phyloP scores from a whole-genome alignment of 176 grass and related monocot genomes.

The Aegilops longissima region DNA sequence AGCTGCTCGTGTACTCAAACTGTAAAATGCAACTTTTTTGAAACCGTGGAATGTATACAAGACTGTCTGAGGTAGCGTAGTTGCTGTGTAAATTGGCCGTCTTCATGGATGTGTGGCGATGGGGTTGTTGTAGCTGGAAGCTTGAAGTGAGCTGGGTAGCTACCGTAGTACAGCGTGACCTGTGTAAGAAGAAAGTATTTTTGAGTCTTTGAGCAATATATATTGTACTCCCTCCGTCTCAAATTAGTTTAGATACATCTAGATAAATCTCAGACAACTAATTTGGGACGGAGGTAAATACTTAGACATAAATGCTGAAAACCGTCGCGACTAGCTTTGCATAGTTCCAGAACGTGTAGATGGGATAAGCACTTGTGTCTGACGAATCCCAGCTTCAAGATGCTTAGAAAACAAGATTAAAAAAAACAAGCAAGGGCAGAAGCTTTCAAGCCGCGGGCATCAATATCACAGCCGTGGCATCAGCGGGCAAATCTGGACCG shows the following conservation, averaged over 20 bases:
- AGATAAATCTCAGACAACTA: no score
- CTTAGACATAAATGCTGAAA: no score
- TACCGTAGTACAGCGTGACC: not conserved
- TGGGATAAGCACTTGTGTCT: not conserved
- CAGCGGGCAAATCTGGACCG: no score
- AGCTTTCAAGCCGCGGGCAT: no score
- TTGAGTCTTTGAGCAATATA: not conserved
- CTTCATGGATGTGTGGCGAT: not conserved
- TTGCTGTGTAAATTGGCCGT: slow-evolving; percentile 19
- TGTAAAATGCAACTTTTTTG: not conserved
- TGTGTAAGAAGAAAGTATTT: not conserved
- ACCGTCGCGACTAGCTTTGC: not conserved
- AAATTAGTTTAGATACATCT: no score
- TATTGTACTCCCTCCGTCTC: no score
- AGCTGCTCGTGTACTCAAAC: not conserved
- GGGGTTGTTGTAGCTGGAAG: not conserved
- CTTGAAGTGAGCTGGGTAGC: slow-evolving; percentile 4
- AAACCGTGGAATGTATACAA: not conserved
- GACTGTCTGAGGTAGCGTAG: not conserved
- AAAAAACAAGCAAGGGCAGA: no score
- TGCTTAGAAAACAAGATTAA: no score
- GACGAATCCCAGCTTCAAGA: no score
- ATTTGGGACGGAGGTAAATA: no score
- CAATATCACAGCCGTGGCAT: no score
- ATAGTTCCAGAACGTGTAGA: not conserved